These are phyloP conservation scores for Heterobasidion annosum DNA, from an alignment of 1,284 basidiomycete species.

Conservation along the genomic window DNA sequence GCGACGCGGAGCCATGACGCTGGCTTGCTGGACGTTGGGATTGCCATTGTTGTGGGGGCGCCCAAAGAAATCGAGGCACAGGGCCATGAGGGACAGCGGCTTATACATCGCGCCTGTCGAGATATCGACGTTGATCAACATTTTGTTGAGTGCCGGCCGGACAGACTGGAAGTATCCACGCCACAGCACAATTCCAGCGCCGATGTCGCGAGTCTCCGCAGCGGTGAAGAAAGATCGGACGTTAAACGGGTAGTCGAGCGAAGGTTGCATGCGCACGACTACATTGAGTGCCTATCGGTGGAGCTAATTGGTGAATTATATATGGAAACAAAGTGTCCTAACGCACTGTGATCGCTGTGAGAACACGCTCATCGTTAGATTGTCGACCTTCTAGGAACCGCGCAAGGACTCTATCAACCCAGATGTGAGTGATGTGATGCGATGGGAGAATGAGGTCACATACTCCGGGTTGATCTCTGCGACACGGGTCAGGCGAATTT, in stretches of 20 bases:
- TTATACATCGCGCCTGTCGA: constrained; percentile 72
- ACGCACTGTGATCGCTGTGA: constrained; percentile 62
- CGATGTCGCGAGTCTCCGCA: constrained; percentile 55
- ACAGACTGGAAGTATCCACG: constrained; percentile 73
- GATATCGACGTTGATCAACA: constrained; percentile 74
- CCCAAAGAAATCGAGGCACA: constrained; percentile 48
- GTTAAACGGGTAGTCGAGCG: constrained; percentile 63
- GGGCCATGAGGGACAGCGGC: constrained; percentile 33
- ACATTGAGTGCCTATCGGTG: constrained; percentile 61
- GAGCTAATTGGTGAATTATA: background rate
- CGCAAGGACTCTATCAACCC: constrained; percentile 40
- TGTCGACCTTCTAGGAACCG: constrained; percentile 61
- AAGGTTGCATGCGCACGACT: constrained; percentile 29
- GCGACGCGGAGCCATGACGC: constrained; percentile 27
- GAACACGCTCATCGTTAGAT: constrained; percentile 57
- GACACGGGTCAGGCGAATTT: constrained; percentile 54
- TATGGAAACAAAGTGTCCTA: constrained; percentile 10
- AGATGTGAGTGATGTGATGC: constrained; percentile 1
- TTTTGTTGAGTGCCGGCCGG: constrained; percentile 53
- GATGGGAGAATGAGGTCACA: constrained; percentile 10
- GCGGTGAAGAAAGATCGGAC: constrained; percentile 69
- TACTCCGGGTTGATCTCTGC: constrained; percentile 72
- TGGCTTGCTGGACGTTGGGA: constrained; percentile 17
- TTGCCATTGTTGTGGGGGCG: constrained; percentile 17
- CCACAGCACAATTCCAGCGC: constrained; percentile 60